Evolutionary conservation across 768 basidiomycete genomes (phyloP), one percentile per base, ranked within the genome.

Genomic region (Hemileccinum impolitum): DNA sequence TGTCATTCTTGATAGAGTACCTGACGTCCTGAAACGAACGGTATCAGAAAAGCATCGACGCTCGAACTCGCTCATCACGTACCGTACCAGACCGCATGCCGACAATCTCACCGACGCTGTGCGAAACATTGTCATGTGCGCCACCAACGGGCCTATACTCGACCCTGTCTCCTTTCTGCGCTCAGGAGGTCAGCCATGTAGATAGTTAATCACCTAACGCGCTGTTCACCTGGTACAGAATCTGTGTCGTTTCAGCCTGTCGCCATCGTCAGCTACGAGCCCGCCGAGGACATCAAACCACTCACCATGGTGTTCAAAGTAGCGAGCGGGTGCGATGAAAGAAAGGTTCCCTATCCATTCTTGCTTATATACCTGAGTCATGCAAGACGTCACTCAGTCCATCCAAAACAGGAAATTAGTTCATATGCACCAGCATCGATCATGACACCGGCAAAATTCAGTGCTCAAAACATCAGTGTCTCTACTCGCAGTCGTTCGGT

Each of bases 101-200:
- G 28, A 68, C 60, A 18, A 76, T 68, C 21, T 64, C 58, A 10
- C 72, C 75, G 7, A 56, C 57, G 7, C 66, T 70, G 55, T 72
- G 70, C 3, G 71, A 55, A 42, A 76, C 70, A 17, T 71, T 72
- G 52, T 75, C 72, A 6, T 47, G 18, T 8, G 43, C 55, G 18
- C 72, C 74, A 10, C 75, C 75, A 28, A 75, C 68, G 35, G 71
- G 71, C 43, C 71, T 66, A 50, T 75, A 76, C 54, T 74, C 73
- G 54, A 76, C 70, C 49, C 59, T 69, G 52, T 76, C 72, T 45
- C 73, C 73, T 50, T 63, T 54, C 70, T 69, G 23, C 3, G 3
- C 2, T 28, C n/a, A 10, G 12, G 15, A 34, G 11, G 28, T 61
- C n/a, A 61, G 48, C 8, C 10, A 14, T 8, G 2, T 12, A 1